Evolutionary conservation across 257 asterid genomes (phyloP), one percentile per base, ranked within the genome.

Genomic region (Handroanthus guayacan): DNA sequence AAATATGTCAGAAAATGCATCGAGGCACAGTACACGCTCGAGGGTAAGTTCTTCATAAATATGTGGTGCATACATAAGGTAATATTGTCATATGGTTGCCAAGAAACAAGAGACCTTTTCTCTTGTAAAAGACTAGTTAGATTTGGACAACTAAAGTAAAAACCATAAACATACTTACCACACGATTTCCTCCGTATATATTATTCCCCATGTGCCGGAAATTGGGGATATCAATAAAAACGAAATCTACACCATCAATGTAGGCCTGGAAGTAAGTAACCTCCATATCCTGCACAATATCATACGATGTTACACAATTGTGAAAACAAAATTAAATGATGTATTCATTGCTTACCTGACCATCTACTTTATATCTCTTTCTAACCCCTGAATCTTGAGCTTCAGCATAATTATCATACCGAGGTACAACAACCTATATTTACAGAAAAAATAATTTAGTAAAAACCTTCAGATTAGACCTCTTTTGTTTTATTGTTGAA

Each of bases 171-270:
- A 70, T 72, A 66, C 90, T 78, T 84, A 94, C 99, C 89, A 60
- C 68, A 55, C 90, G 96, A 4, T 85, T 89, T 82, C 98, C 99
- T 76, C 97, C 95, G 55, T 95, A 95, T 75, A 95, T 93, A 69
- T 88, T 80, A 18, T 83, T 87, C 78, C 55, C 98, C 12, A 72
- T 63, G 79, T 89, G 87, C 68, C 89, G 88, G 80, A 92, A 86
- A 58, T 78, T 1, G 17, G 93, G 92, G 82, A 86, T 74, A 54
- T 95, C 99, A 34, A 95, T 76, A 81, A 95, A 95, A 73, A 95
- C 98, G 84, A 95, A 90, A 82, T 95, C 99, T 38, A 95, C 98
- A 31, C 98, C 97, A 82, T 95, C 99, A 75, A 91, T 85, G 86
- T 78, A 92, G 75, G 98, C 85, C 0, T 93, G 99, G 90, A 89